These are phyloP conservation scores for Thoreauomyces humboldtii DNA, from an alignment of 192 early-diverging fungal genomes.

Conservation along the genomic window DNA sequence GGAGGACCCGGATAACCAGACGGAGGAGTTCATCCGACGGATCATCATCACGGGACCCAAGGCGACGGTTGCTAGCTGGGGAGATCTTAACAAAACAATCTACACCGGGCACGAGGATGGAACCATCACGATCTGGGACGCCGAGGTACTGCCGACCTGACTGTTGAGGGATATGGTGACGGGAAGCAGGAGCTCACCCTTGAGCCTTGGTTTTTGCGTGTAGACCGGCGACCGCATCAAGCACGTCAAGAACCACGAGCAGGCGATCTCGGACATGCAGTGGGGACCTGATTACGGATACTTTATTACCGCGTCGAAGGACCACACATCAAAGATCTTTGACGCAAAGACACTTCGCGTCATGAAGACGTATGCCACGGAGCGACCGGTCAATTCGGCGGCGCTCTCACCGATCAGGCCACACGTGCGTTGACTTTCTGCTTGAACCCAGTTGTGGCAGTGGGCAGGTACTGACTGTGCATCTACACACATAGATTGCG, in stretches of 20 bases:
- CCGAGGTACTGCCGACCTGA: no score
- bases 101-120: conserved; percentile 94
- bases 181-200: no score
- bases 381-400: conserved; percentile 91
- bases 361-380: conserved; percentile 81
- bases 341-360: conserved; percentile 80
- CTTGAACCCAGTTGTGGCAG: not conserved
- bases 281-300: conserved; percentile 84
- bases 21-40: conserved; percentile 70
- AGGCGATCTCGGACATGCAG: conserved; percentile 86
- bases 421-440: conserved; percentile 25
- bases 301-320: conserved; percentile 96
- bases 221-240: conserved; percentile 70
- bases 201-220: not conserved
- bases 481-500: no score
- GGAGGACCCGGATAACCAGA: conserved; percentile 63
- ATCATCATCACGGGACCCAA: conserved; percentile 77
- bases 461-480: not conserved
- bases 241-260: conserved; percentile 65
- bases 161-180: no score
- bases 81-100: conserved; percentile 88
- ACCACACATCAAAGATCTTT: conserved; percentile 85
- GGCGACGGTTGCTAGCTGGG: conserved; percentile 91
- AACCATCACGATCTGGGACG: conserved; percentile 82
- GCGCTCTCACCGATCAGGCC: conserved; percentile 76